Evolutionary conservation across 768 basidiomycete genomes (phyloP), one percentile per base, ranked within the genome.

Genomic region (Nidula microcarpa): DNA sequence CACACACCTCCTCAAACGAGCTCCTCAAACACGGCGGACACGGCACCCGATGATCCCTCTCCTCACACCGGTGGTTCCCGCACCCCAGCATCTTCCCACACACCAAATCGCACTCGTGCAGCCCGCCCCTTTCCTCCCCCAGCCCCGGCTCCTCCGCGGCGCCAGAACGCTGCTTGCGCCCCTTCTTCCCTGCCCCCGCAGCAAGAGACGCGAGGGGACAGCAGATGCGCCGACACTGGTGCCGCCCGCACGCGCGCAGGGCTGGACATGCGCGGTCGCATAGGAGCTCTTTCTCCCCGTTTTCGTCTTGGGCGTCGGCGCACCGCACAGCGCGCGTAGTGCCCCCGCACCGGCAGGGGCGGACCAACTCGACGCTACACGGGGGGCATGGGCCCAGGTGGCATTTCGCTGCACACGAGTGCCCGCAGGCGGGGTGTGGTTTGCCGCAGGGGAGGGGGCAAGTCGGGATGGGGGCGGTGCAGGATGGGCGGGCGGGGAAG

Each of bases 1-100:
- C 13, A 64, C 80, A 33, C 56, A 87, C 87, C 83, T 99, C 97
- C 41, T 98, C 94, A 60, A 95, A 99, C 1, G 87, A 87, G 44
- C 93, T 93, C 65, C 86, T 80, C 49, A 96, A 72, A 68, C 97
- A 99, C 17, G 86, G 78, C 0, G 81, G 85, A 65, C 97, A 99
- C 0, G 78, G 69, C 0, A 93, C 92, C 53, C 75, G 81, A 67
- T 99, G 96, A 64, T 98, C 96, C 39, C 76, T 73, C 61, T 78
- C 77, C 55, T 88, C 84, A 64, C 96, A 99, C 5, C 67, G 72
- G 64, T 95, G 93, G 47, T 87, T 81, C 0, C 91, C 91, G 57
- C 93, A 93, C 47, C 67, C 70, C 30, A 95, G 74, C 59, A 76
- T 60, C 64, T 87, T 90, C 11, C 83, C 85, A 56, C 94, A 96